These are phyloP conservation scores for Talaromyces marneffei DNA, from an alignment of 2,329 filamentous ascomycete species.

Conservation along the genomic window DNA sequence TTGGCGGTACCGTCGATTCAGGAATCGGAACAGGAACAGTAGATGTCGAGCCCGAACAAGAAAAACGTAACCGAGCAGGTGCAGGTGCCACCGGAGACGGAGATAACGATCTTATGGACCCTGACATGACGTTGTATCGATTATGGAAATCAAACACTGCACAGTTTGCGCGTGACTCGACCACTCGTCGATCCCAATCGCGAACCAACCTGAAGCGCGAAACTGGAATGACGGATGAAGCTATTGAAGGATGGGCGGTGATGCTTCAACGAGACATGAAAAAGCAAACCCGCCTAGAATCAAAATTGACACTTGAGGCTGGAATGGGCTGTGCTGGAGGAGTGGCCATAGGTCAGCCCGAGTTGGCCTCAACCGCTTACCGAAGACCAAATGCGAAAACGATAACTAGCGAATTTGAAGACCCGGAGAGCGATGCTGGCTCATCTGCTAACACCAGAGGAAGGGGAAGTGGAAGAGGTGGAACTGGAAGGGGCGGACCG, in stretches of 20 bases:
- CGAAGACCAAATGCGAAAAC: conserved; percentile 36
- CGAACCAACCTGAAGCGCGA: conserved; percentile 63
- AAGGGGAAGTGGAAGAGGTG: conserved; percentile 43
- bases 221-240: conserved; percentile 87
- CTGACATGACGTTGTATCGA: conserved; percentile 68
- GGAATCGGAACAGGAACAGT: conserved; percentile 31
- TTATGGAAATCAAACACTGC: conserved; percentile 61
- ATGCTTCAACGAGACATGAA: conserved; percentile 73
- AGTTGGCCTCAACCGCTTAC: conserved; percentile 63
- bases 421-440: conserved; percentile 20
- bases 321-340: conserved; percentile 38
- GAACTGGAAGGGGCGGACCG: conserved; percentile 43
- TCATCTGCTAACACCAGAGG: conserved; percentile 30
- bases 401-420: conserved; percentile 35
- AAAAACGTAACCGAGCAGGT: conserved; percentile 36
- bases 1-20: conserved; percentile 78
- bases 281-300: conserved; percentile 63
- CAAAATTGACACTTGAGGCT: conserved; percentile 59
- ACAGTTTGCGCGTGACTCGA: conserved; percentile 65
- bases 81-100: not conserved
- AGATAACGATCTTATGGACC: conserved; percentile 18
- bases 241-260: conserved; percentile 87
- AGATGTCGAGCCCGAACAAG: conserved; percentile 50
- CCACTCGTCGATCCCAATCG: conserved; percentile 59
- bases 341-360: conserved; percentile 49